These are phyloP conservation scores for Periconia sp. DNA, from an alignment of 2,329 filamentous ascomycete genomes.

Conservation along the genomic window DNA sequence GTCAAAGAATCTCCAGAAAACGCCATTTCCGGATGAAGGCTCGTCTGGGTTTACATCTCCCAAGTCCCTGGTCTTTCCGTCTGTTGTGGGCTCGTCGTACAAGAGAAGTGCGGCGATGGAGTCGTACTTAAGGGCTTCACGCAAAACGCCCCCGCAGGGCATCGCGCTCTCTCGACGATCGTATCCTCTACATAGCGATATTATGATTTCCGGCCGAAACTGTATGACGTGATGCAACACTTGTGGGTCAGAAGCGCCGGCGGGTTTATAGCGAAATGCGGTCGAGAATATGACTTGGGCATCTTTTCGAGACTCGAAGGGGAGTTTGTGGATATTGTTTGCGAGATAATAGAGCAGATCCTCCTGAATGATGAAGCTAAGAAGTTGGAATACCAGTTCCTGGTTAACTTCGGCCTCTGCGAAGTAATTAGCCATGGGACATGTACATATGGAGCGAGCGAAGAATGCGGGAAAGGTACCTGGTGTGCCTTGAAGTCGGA, in stretches of 20 bases:
- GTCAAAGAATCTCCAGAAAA: conserved; percentile 96
- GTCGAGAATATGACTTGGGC: conserved; percentile 95
- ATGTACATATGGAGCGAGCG: conserved; percentile 2
- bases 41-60: conserved; percentile 75
- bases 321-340: conserved; percentile 77
- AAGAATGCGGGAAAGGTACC: conserved; percentile 55
- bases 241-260: conserved; percentile 71
- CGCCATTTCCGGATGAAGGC: conserved; percentile 75
- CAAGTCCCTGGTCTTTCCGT: conserved; percentile 74
- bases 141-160: conserved; percentile 83
- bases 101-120: conserved; percentile 87
- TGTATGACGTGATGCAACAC: conserved; percentile 88
- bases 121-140: conserved; percentile 89
- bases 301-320: conserved; percentile 95
- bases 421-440: conserved; percentile 15
- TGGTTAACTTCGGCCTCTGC: conserved; percentile 82
- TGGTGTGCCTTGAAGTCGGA: conserved; percentile 88
- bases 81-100: conserved; percentile 80
- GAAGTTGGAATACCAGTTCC: conserved; percentile 84
- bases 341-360: conserved; percentile 86
- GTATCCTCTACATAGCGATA: conserved; percentile 87
- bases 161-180: conserved; percentile 89
- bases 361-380: conserved; percentile 82
- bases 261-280: conserved; percentile 85
- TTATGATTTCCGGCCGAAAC: conserved; percentile 80